Evolutionary conservation across 2,329 filamentous ascomycete genomes (phyloP).

Genomic region (Aspergillus proliferans): DNA sequence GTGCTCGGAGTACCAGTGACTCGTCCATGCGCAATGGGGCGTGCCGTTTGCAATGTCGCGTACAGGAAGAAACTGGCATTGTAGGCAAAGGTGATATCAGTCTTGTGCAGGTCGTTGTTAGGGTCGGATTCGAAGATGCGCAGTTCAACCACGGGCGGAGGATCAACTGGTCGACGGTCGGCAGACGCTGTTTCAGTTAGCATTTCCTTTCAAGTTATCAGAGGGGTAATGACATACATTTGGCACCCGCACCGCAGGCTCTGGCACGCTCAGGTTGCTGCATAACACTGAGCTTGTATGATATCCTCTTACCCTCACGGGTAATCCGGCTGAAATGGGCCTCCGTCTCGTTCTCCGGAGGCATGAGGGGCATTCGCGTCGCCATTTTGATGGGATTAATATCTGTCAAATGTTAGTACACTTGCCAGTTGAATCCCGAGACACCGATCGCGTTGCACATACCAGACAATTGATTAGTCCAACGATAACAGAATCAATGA

Average conservation of each 20-base stretch:
- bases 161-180: slow-evolving; percentile 87
- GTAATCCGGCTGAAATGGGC: slow-evolving; percentile 55
- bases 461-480: background rate
- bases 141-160: slow-evolving; percentile 88
- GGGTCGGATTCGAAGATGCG: slow-evolving; percentile 66
- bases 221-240: slow-evolving; percentile 58
- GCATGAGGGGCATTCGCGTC: slow-evolving; percentile 27
- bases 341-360: slow-evolving; percentile 51
- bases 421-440: background rate
- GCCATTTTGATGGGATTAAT: slow-evolving; percentile 34
- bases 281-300: slow-evolving; percentile 76
- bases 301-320: slow-evolving; percentile 68
- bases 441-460: background rate
- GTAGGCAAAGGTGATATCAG: slow-evolving; percentile 80
- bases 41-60: slow-evolving; percentile 80
- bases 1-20: slow-evolving; percentile 63
- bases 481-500: background rate
- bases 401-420: background rate
- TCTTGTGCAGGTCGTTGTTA: slow-evolving; percentile 51
- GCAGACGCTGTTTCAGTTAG: slow-evolving; percentile 56
- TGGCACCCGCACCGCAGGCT: slow-evolving; percentile 90
- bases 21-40: slow-evolving; percentile 74
- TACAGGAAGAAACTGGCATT: slow-evolving; percentile 98
- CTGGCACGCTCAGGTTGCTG: slow-evolving; percentile 92
- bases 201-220: background rate